Conservation (phyloP, 2,329 filamentous ascomycete species). For the Ceratocystis diversiconidia region DNA sequence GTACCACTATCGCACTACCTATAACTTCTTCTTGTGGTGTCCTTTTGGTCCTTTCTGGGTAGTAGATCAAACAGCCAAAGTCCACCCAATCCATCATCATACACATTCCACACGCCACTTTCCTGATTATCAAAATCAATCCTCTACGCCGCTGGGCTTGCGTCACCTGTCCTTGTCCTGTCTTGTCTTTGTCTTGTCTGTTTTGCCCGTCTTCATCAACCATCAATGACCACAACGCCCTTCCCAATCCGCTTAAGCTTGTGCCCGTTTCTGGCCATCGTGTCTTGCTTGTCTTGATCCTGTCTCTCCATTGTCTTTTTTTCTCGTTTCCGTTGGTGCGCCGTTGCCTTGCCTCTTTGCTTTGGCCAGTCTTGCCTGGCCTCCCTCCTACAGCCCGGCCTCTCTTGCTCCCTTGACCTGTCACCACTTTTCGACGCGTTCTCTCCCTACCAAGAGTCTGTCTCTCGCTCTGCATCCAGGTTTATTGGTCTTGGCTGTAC, state of each 20-base stretch:
- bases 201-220: background rate
- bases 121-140: background rate
- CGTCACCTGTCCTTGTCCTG: background rate
- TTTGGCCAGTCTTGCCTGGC: background rate
- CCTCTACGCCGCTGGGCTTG: background rate
- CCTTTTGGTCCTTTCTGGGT: too few species aligned
- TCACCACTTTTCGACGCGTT: conserved; percentile 2
- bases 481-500: conserved; percentile 3
- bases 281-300: conserved; percentile 1
- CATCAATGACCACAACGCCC: background rate
- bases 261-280: conserved; percentile 1
- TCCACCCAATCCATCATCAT: background rate
- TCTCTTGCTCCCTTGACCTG: conserved; percentile 1
- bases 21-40: background rate
- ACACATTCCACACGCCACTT: background rate
- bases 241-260: background rate
- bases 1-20: background rate
- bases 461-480: background rate
- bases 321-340: conserved; percentile 1
- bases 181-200: background rate
- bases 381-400: background rate
- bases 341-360: conserved; percentile 1
- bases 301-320: background rate
- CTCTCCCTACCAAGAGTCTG: background rate
- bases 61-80: background rate